These are phyloP conservation scores for Hapsidospora chrysogenum DNA, from an alignment of 495 filamentous ascomycete species.

Conservation along the genomic window DNA sequence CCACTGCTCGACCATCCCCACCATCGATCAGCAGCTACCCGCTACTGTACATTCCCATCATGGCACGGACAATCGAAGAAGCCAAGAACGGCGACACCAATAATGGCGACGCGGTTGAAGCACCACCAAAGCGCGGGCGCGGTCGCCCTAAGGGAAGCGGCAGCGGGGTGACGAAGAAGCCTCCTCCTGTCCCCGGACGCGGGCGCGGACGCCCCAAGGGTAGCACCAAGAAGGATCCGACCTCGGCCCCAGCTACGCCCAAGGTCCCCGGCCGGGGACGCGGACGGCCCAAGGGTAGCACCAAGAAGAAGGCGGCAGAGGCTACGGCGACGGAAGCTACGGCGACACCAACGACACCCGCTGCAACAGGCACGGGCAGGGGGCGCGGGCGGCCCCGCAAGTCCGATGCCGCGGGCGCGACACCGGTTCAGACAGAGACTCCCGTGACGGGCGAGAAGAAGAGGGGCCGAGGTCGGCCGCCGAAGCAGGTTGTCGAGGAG, in stretches of 20 bases:
- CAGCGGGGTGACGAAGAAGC: too few species aligned
- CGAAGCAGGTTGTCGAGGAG: not conserved
- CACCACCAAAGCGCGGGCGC: conserved; percentile 23
- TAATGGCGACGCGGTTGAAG: conserved; percentile 7
- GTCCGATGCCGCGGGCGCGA: conserved; percentile 4
- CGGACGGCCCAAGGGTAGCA: conserved; percentile 24
- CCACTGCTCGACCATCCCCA: too few species aligned
- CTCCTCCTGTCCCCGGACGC: too few species aligned
- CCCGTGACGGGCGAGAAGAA: too few species aligned
- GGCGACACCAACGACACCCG: conserved; percentile 4
- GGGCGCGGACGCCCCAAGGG: too few species aligned
- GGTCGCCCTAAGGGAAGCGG: conserved; percentile 25
- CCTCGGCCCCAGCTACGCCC: conserved; percentile 17
- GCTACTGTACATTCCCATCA: not conserved
- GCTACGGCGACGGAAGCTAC: conserved; percentile 6
- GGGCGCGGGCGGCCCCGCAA: conserved; percentile 20
- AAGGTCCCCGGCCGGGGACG: conserved; percentile 22
- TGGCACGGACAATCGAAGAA: conserved; percentile 1
- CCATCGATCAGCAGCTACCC: not conserved
- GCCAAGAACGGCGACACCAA: conserved; percentile 4
- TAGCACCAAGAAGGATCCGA: too few species aligned
- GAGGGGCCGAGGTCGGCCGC: not conserved
- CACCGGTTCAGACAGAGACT: too few species aligned
- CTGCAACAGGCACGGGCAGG: conserved; percentile 3
- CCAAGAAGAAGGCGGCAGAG: conserved; percentile 16